Evolutionary conservation across 257 asterid genomes (phyloP).

Genomic region (Mitragyna speciosa): DNA sequence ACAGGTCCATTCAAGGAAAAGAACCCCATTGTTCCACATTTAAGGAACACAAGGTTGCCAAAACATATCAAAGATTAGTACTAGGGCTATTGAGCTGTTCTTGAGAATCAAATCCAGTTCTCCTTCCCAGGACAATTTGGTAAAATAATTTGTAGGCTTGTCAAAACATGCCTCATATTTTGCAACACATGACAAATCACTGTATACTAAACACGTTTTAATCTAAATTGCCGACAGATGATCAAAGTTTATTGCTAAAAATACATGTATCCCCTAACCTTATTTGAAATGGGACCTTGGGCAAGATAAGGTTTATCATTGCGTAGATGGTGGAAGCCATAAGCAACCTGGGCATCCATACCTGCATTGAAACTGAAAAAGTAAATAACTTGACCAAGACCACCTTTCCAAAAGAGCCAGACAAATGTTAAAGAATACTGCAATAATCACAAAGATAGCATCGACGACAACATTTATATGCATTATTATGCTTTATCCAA

Average conservation of each 20-base stretch:
- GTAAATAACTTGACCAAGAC: conserved; percentile 17
- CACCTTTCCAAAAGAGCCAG: neutral
- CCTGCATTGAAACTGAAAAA: conserved; percentile 46
- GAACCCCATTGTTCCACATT: neutral
- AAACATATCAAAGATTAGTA: neutral
- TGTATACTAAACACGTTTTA: neutral
- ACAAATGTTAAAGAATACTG: neutral
- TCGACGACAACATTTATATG: neutral
- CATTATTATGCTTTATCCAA: neutral
- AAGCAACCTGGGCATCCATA: conserved; percentile 97
- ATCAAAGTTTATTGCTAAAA: conserved; percentile 4
- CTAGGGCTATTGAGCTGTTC: neutral
- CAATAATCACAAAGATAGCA: neutral
- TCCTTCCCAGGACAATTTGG: no score
- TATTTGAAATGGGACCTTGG: conserved; percentile 89
- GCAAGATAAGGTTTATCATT: conserved; percentile 92
- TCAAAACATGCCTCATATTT: conserved; percentile 8
- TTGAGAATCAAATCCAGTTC: neutral
- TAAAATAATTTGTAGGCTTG: neutral
- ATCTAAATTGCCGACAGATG: neutral
- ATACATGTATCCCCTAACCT: conserved; percentile 43
- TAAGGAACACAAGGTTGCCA: neutral
- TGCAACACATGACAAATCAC: neutral
- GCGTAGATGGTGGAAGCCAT: conserved; percentile 93
- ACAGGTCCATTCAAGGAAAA: neutral